Percentiles rank a stretch among this genome's conserved stretches.
Evolutionary conservation across 306 rosid genomes (phyloP).

Genomic region (Begonia masoniana): DNA sequence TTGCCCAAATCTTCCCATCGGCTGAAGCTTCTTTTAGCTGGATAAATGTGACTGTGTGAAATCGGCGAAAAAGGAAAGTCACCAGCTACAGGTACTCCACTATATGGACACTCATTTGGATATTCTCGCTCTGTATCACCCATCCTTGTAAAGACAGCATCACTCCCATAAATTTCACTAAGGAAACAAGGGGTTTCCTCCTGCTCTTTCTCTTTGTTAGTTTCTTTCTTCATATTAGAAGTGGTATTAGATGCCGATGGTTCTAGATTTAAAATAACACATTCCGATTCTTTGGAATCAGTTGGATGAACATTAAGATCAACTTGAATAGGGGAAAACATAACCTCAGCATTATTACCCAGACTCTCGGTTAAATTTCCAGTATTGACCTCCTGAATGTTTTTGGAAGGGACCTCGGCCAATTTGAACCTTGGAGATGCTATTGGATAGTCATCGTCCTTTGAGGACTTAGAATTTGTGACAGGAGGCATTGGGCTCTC

Average conservation of each 20-base stretch:
- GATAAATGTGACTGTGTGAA: constrained; percentile 9
- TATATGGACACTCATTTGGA: constrained; percentile 31
- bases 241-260: constrained; percentile 16
- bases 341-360: constrained; percentile 2
- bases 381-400: constrained; percentile 11
- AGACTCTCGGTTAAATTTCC: constrained; percentile 16
- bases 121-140: not conserved
- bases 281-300: constrained; percentile 17
- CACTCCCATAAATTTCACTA: constrained; percentile 6
- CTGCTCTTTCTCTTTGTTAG: constrained; percentile 5
- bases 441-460: constrained; percentile 7
- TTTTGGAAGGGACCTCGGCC: constrained; percentile 18
- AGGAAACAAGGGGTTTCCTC: constrained; percentile 3
- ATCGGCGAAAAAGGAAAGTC: constrained; percentile 8
- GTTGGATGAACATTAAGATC: constrained; percentile 48
- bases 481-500: constrained; percentile 11
- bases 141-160: not conserved
- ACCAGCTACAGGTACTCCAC: constrained; percentile 17
- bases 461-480: constrained; percentile 10
- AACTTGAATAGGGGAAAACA: constrained; percentile 13
- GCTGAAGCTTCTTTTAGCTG: constrained; percentile 34
- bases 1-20: constrained; percentile 35
- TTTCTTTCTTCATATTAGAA: constrained; percentile 22
- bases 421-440: constrained; percentile 4
- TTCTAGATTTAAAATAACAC: constrained; percentile 3